Base-by-base conservation (phyloP, 495 filamentous ascomycete genomes). In the Pyronema omphalodes region DNA sequence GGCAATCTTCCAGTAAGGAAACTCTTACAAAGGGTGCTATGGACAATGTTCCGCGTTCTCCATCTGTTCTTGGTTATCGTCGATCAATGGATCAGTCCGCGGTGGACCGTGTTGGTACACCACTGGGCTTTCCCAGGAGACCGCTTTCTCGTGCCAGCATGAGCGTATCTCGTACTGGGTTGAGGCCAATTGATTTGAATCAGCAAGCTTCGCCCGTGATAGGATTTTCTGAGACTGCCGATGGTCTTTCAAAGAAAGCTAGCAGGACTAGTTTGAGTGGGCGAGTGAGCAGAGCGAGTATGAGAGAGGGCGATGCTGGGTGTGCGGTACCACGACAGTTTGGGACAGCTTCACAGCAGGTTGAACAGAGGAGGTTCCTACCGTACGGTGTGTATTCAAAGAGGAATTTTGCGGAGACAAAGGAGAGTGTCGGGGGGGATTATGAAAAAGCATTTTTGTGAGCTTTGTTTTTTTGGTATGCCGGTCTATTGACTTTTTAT, bases 231-330 rank as follows among this genome's bases (percentile, higher is more conserved):
- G 29, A 34, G 29, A 12, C 18, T 12, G 3, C 47, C 17, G 4
- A 33, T 1, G 15, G 19, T 40, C 3, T 52, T 34, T 40, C 17
- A 3, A 52, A 52, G 37, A 40, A 35, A 23, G 50, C 7, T 8
- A 52, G 50, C 19, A 52, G 50, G 37, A 52, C 14, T 17, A 52
- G 50, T 41, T 19, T 52, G 7, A 52, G 50, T 12, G 50, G 50
- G 37, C 39, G 50, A 6, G 37, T 52, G 7, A 54, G 52, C 23
- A 19, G 52, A 14, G 37, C 37, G 23, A 54, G 52, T 34, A 46
- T 46, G 39, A 44, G 41, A 34, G 41, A 54, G 18, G 17, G 9
- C 4, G 52, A 54, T 46, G 40, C 45, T 35, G 52, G 52, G n/a
- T 33, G 23, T 19, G 37, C 52, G 6, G 52, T 45, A 41, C n/a